Evolutionary conservation across 1,284 basidiomycete genomes (phyloP), one percentile per base, ranked within the genome.

Genomic region (Puccinia coronata): DNA sequence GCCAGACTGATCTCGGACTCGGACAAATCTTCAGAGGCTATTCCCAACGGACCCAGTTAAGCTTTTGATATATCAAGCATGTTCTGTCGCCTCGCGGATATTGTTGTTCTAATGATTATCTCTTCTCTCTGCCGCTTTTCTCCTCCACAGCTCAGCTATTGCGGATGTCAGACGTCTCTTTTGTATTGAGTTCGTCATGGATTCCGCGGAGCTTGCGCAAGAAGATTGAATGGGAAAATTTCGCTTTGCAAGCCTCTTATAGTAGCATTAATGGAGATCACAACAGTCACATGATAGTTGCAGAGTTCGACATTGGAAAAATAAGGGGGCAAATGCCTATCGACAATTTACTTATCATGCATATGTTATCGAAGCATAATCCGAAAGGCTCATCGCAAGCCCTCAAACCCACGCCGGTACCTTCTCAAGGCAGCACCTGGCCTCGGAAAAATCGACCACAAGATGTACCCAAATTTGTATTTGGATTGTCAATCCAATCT

Each of bases 81-180:
- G 18, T 57, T 59, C 31, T 34, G 16, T 9, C 14, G n/a, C 25
- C 51, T 74, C 6, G 25, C 20, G 18, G 23, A 34, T 43, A 49
- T 28, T 67, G 11, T 28, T 36, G 23, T 59, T 25, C 57, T 59
- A 53, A 71, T 36, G 14, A 71, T n/a, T n/a, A n/a, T n/a, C n/a
- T n/a, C 9, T 16, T 34, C 25, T 55, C 20, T 53, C 18, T 57
- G 3, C 36, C 57, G 51, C n/a, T 39, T 11, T 16, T 9, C 14
- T 4, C 11, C n/a, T 31, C 36, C 14, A 61, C 23, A 74, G 72
- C 49, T 8, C 51, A 74, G 25, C 53, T 74, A 41, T 16, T 80
- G 41, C 67, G 69, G 34, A 80, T 80, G 47, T 71, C 78, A n/a
- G 78, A 80, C 41, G 70, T 69, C 23, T 80, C 67, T 72, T 80